phyloP scores from a whole-genome alignment of 495 filamentous ascomycete genomes.

The Margaritispora aquatica region DNA sequence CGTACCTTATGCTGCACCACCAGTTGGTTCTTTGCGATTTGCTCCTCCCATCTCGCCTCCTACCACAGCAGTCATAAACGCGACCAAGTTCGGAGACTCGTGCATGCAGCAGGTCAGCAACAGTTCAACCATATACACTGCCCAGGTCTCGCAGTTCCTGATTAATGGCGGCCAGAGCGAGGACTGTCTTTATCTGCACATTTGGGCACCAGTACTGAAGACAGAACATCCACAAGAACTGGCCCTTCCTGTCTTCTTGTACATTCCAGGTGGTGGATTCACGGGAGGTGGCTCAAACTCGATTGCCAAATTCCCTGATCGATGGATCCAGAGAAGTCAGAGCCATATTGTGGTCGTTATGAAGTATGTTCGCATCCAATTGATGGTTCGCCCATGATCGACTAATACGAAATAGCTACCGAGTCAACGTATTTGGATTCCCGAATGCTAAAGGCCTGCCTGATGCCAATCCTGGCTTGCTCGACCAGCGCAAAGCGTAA shows the following conservation, averaged over 20 bases:
- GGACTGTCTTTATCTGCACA: slow-evolving; percentile 20
- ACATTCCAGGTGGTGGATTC: slow-evolving; percentile 33
- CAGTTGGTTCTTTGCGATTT: slow-evolving; percentile 6
- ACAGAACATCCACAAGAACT: background rate
- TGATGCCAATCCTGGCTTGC: slow-evolving; percentile 42
- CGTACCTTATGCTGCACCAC: slow-evolving; percentile 14
- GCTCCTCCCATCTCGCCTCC: background rate
- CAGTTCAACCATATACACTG: background rate
- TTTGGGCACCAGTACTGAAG: slow-evolving; percentile 26
- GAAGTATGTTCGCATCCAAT: background rate
- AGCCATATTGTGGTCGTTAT: slow-evolving; percentile 49
- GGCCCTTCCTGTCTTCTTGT: slow-evolving; percentile 34
- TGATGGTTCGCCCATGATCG: background rate
- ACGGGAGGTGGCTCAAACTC: slow-evolving; percentile 26
- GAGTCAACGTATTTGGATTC: slow-evolving; percentile 56
- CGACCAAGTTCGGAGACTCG: background rate
- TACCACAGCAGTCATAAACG: background rate
- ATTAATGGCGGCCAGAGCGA: slow-evolving; percentile 5
- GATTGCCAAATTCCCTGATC: slow-evolving; percentile 31
- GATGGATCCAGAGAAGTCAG: slow-evolving; percentile 37
- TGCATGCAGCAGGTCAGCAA: background rate
- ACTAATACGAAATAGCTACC: slow-evolving; percentile 28
- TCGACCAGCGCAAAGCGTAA: slow-evolving; percentile 49
- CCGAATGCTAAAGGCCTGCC: slow-evolving; percentile 35
- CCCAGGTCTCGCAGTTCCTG: background rate